Evolutionary conservation across 345 rosid genomes (phyloP).

Genomic region (Viola odorata): DNA sequence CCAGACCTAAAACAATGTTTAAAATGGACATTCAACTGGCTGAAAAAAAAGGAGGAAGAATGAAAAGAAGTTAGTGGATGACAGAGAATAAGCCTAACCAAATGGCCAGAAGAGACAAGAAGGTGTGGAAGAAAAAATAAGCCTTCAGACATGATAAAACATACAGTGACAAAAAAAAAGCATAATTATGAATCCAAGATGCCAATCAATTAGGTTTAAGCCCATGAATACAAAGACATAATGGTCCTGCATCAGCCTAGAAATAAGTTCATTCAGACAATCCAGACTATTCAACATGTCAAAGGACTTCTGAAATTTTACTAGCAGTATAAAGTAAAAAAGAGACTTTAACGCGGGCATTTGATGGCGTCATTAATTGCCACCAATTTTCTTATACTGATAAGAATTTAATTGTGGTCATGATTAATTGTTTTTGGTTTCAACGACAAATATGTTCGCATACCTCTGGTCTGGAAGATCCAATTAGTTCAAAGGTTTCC

Average conservation of each 20-base stretch:
- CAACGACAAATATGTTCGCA: conserved; percentile 1
- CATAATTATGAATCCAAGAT: background rate
- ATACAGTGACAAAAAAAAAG: background rate
- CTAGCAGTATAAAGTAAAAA: background rate
- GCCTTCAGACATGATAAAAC: background rate
- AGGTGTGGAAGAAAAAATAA: background rate
- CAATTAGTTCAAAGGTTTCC: conserved; percentile 96
- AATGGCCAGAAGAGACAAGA: no score
- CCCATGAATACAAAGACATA: background rate
- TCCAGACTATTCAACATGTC: background rate
- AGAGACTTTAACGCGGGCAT: background rate
- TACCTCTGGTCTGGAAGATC: conserved; percentile 95
- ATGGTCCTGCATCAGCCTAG: background rate
- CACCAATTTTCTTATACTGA: background rate
- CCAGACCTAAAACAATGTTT: background rate
- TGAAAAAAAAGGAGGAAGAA: background rate
- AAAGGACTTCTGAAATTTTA: background rate
- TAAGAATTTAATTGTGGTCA: background rate
- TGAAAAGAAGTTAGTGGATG: no score
- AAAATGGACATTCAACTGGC: background rate
- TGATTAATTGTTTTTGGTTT: no score
- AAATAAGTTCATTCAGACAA: background rate
- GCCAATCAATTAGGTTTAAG: background rate
- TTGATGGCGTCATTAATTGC: no score
- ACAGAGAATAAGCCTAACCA: no score